Evolutionary conservation across 73 alveolate species (phyloP).

Genomic region (Loxodes magnus): DNA sequence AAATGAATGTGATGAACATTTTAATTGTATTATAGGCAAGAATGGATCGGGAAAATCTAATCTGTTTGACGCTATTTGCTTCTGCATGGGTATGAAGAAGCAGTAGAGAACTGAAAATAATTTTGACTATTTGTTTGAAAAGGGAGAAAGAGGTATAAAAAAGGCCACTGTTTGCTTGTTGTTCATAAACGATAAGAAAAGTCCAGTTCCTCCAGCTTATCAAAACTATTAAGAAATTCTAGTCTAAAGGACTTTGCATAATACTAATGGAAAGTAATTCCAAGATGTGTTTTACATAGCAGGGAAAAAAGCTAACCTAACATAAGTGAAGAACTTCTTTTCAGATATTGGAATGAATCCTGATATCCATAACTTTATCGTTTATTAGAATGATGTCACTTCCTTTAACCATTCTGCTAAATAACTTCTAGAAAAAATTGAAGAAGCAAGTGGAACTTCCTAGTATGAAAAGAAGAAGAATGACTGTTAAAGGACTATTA

Average conservation of each 20-base stretch:
- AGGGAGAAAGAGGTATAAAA: background rate
- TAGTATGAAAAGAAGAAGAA: constrained; percentile 90
- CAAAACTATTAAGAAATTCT: background rate
- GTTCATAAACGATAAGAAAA: background rate
- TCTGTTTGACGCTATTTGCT: constrained; percentile 93
- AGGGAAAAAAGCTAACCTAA: background rate
- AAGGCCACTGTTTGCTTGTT: background rate
- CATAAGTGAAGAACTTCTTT: background rate
- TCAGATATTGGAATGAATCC: background rate
- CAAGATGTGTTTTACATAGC: background rate
- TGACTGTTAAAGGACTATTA: constrained; percentile 55
- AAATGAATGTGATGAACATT: constrained; percentile 87
- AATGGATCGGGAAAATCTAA: constrained; percentile 98
- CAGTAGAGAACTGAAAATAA: background rate
- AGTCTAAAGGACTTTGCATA: background rate
- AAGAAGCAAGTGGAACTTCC: constrained; percentile 98
- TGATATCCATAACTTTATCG: background rate
- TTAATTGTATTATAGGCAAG: constrained; percentile 98
- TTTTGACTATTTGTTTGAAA: background rate
- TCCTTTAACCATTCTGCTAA: background rate
- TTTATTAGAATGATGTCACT: background rate
- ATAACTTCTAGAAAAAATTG: constrained; percentile 59
- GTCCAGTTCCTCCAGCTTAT: background rate
- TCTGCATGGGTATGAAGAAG: constrained; percentile 55
- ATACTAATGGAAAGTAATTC: background rate